These are phyloP conservation scores for Diaporthe sp. DNA, from an alignment of 2,329 filamentous ascomycete species.

Conservation along the genomic window DNA sequence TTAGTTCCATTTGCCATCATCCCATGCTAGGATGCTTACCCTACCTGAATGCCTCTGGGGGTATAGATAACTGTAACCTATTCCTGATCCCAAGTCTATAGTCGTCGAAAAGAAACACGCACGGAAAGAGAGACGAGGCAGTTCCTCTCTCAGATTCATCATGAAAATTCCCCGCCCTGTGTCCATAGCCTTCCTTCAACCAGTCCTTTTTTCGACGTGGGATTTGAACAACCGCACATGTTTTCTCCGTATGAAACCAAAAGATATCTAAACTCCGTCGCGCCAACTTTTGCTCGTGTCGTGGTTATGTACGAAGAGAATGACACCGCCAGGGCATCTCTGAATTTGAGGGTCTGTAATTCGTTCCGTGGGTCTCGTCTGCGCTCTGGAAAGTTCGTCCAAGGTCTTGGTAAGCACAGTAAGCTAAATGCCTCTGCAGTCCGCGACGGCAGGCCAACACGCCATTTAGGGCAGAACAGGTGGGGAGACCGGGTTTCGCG, in stretches of 20 bases:
- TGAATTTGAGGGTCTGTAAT: slow-evolving; percentile 18
- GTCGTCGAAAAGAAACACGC: slow-evolving; percentile 23
- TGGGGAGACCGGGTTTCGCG: neutral
- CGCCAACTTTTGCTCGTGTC: slow-evolving; percentile 41
- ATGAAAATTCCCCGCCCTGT: neutral
- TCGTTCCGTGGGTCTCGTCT: slow-evolving; percentile 17
- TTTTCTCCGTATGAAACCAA: slow-evolving; percentile 17
- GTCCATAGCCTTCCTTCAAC: slow-evolving; percentile 16
- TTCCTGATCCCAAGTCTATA: slow-evolving; percentile 39
- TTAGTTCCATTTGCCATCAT: slow-evolving; percentile 35
- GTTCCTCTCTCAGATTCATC: slow-evolving; percentile 22
- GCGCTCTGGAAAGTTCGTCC: neutral
- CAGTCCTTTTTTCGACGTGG: slow-evolving; percentile 19
- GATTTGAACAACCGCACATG: slow-evolving; percentile 16
- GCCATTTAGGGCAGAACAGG: neutral
- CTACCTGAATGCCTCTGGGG: slow-evolving; percentile 40
- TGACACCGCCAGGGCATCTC: slow-evolving; percentile 39
- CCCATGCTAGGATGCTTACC: slow-evolving; percentile 23
- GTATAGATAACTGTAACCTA: slow-evolving; percentile 42
- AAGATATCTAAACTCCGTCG: slow-evolving; percentile 39
- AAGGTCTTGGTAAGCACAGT: slow-evolving; percentile 4
- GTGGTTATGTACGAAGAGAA: slow-evolving; percentile 42
- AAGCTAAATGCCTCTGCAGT: neutral
- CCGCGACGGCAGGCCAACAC: neutral
- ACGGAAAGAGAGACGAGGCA: slow-evolving; percentile 4